Evolutionary conservation across 2,329 filamentous ascomycete genomes (phyloP), one percentile per base, ranked within the genome.

Genomic region (Xylaria sp.): DNA sequence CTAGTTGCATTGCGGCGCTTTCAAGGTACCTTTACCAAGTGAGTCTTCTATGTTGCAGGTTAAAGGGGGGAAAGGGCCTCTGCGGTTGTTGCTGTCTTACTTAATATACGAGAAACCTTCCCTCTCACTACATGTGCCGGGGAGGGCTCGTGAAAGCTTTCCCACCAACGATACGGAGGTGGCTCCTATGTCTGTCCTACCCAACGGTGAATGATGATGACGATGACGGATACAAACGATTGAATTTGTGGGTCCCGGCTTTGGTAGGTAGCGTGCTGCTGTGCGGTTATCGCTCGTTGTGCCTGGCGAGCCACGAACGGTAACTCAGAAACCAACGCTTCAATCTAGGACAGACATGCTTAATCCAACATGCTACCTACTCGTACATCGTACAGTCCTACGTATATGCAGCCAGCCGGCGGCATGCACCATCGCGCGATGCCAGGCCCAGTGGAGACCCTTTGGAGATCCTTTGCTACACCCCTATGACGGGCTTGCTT

Each of bases 211-310:
- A 27, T 27, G 24, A 27, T 27, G 24, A 27, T 21, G 21, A 51
- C 19, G 24, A 51, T 57, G 54, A 24, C 36, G 54, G 54, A 64
- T 56, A 53, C 42, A 32, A 66, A 59, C 64, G 56, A 50, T 58
- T 60, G 58, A 59, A 69, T 61, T 68, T 70, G 69, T 66, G 66
- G 63, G 69, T 66, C 27, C 42, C 66, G 59, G 69, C 11, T 66
- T 53, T 50, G 61, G 62, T 55, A 62, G 68, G 42, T 68, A 70
- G 48, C 24, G 59, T 56, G 32, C 57, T 65, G 57, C 61, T 39
- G 47, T 32, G 17, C 17, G 3, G 14, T 8, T 36, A 55, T 55
- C 51, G 27, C 4, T 34, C 6, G 30, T 32, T 27, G n/a, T 8
- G 57, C 50, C 34, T 27, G 58, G 45, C 56, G 50, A 69, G 61